These are phyloP conservation scores for Avicennia marina DNA, from an alignment of 257 asterid genomes.

Conservation along the genomic window DNA sequence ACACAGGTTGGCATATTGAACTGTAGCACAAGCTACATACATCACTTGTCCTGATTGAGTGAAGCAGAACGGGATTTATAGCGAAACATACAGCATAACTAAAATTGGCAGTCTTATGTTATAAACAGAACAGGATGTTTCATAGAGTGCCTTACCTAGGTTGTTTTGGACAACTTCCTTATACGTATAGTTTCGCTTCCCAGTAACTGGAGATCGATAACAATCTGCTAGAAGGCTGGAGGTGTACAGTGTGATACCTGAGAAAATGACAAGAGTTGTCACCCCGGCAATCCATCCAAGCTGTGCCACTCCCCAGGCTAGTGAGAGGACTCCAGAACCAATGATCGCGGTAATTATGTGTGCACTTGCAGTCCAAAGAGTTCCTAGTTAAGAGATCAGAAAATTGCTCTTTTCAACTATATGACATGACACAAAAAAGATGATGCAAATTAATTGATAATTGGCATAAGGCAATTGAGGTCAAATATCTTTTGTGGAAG, in stretches of 20 bases:
- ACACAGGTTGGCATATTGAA: conserved; percentile 50
- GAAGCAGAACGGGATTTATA: too few relatives aligned
- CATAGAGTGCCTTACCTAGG: conserved; percentile 31
- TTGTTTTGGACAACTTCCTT: conserved; percentile 60
- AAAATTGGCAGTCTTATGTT: too few relatives aligned
- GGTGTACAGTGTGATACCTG: conserved; percentile 47
- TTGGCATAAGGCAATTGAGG: too few relatives aligned
- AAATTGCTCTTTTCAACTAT: too few relatives aligned
- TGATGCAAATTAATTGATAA: too few relatives aligned
- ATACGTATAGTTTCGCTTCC: conserved; percentile 61
- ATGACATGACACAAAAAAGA: too few relatives aligned
- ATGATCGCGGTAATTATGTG: conserved; percentile 69
- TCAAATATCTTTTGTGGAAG: too few relatives aligned
- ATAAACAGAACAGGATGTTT: too few relatives aligned
- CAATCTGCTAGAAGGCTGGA: conserved; percentile 60
- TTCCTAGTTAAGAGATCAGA: too few relatives aligned
- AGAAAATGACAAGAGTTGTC: conserved; percentile 39
- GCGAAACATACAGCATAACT: too few relatives aligned
- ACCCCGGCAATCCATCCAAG: conserved; percentile 74
- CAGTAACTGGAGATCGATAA: conserved; percentile 46
- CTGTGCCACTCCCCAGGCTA: conserved; percentile 74
- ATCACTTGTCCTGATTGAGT: conserved; percentile 35
- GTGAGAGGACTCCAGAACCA: conserved; percentile 74
- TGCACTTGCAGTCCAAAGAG: conserved; percentile 58
- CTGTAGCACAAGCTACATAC: conserved; percentile 52